Evolutionary conservation across 2,329 filamentous ascomycete genomes (phyloP), one percentile per base, ranked within the genome.

Genomic region (Sporothrix brunneoviolacea): DNA sequence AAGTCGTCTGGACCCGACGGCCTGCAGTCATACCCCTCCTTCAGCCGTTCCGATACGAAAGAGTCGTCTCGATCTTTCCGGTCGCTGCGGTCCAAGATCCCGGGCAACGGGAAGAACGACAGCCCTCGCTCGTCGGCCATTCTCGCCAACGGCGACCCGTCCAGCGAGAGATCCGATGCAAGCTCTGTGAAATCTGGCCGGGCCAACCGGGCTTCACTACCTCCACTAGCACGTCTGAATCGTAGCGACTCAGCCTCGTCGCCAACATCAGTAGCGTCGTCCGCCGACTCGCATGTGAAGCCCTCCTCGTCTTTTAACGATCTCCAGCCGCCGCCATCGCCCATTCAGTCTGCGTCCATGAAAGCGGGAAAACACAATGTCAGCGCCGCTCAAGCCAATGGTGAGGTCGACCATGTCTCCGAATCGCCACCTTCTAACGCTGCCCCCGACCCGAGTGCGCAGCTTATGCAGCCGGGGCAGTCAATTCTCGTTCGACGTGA

Each of bases 371-470:
- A 88, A 58, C 84, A 88, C 61, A 84, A 91, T 65, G 82, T 95
- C 38, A 79, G 79, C 62, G 85, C 85, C 41, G 91, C 90, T 38
- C 87, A 94, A 67, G 82, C 86, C 48, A 86, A 82, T 44, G 91
- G 91, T 50, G 93, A 98, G 67, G 90, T 98, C 37, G 93, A 95
- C 62, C 83, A 91, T 59, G 90, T 98, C 18, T 97, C 91, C 13
- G 93, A 97, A 63, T 84, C 85, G 53, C 91, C 91, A 24, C 90
- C 89, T 2, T 82, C 82, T 10, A 85, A 84, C 30, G 75, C 60
- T 60, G 77, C 78, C 56, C 66, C 80, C 64, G 54, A 56, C 16
- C 49, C 53, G 6, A 73, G 75, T 67, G 65, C 75, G 59, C 68
- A 80, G 62, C 65, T 77, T 51, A 82, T 84, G 60, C 81, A 86